Evolutionary conservation across 2,329 filamentous ascomycete genomes (phyloP), one percentile per base, ranked within the genome.

Genomic region (Fusarium pseudograminearum): DNA sequence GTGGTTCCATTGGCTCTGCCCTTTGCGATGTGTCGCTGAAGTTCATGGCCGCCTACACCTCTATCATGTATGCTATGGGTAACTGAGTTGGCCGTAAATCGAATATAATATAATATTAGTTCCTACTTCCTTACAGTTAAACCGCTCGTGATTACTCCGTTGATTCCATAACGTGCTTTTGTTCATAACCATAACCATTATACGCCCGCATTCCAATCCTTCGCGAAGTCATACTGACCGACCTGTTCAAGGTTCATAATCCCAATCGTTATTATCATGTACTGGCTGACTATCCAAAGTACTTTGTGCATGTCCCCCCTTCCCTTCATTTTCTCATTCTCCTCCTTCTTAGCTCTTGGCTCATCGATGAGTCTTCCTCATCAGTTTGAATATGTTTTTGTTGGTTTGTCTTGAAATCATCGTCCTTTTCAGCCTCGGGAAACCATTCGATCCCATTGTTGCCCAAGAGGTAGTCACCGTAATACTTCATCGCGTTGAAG

Each of bases 401-500:
- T 36, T 62, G 54, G 33, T 63, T 56, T n/a, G 31, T 51, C 24
- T 67, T 62, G 7, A 48, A 56, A 48, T 73, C 51, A 20, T 74
- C 57, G 22, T 74, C 74, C 20, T 73, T 68, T 12, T 75, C 71
- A 2, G 73, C 67, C 10, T 63, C 56, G 5, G 74, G 67, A 15
- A 74, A 69, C 59, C 78, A 80, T 74, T 91, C 89, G 67, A 90
- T 90, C 3, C 89, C 89, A 69, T 90, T 90, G 72, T 91, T 90
- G 2, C 89, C 89, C 16, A 93, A 82, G 60, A 96, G 82, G 75
- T 93, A 98, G 71, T 92, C 89, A 3, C 93, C 94, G 74, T 97
- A 90, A 73, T 94, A 94, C 76, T 94, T 87, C 67, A 97, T 85
- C 0, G 94, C 93, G 71, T 91, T 91, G 70, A 95, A 89, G 41